These are phyloP conservation scores for Anthracocystis panici-leucophaei DNA, from an alignment of 1,284 basidiomycete species.

Conservation along the genomic window DNA sequence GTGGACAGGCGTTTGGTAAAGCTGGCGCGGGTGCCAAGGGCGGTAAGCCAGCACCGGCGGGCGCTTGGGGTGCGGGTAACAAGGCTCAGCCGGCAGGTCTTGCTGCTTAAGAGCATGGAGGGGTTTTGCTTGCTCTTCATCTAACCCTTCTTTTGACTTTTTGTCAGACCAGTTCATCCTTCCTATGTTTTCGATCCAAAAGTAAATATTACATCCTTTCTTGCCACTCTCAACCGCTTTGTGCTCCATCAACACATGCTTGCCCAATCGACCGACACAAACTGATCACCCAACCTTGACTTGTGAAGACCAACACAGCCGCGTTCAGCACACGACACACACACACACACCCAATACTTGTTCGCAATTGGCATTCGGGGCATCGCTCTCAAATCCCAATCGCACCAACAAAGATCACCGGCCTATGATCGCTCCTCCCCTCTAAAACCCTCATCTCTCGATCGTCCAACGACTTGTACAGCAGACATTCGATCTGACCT, in stretches of 20 bases:
- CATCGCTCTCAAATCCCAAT: slow-evolving; percentile 60
- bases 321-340: not conserved
- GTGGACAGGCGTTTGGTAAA: not conserved
- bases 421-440: slow-evolving; percentile 73
- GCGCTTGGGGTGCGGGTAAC: not conserved
- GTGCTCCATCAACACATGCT: not conserved
- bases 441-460: slow-evolving; percentile 79
- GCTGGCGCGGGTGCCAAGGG: not conserved
- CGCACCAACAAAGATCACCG: slow-evolving; percentile 74
- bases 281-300: no score
- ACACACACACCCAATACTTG: not conserved
- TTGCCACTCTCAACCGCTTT: not conserved
- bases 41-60: not conserved
- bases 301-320: no score
- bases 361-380: no score
- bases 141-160: not conserved
- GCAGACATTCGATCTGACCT: slow-evolving; percentile 73
- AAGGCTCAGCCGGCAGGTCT: no score
- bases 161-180: not conserved
- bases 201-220: slow-evolving; percentile 5
- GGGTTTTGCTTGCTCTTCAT: no score
- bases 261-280: not conserved
- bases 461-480: slow-evolving; percentile 81
- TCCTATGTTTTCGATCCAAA: not conserved
- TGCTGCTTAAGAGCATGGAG: no score